Evolutionary conservation across 768 basidiomycete species (phyloP), one percentile per base, ranked within the genome.

Genomic region (Hemileccinum rubropunctum): DNA sequence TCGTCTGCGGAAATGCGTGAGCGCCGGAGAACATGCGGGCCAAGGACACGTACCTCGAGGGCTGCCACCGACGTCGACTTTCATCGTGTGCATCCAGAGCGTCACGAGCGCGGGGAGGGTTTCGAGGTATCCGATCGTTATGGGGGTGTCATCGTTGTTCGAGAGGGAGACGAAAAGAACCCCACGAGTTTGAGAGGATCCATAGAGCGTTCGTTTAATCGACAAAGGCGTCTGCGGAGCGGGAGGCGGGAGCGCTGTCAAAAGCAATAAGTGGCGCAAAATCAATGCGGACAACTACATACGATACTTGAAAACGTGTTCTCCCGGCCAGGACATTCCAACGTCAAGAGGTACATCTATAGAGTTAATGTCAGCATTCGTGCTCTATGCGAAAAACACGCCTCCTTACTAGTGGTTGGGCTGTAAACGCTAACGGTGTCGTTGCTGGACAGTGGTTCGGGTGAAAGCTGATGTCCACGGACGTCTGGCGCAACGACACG

Each of bases 21-120:
- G 6, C 3, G 23, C 6, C 6, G 23, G 23, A 17, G 20, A 30
- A 3, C 9, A 18, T 20, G 17, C 13, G 37, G 3, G 15, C 6
- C 11, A 8, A n/a, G 6, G 17, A 11, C 5, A 52, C 79, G 41
- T 53, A 82, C 84, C 73, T 53, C 74, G 72, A 18, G 64, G 45
- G 11, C 64, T 58, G 7, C 79, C 82, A 42, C 82, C 70, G 12
- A 83, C 63, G 20, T 69, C 64, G 1, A 82, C 70, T 17, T 71
- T 66, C 45, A 95, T 70, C 7, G 93, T 93, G 68, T 92, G 88
- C 54, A 95, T 72, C 72, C 88, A 93, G 42, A 91, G 84, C 50
- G 91, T 87, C 33, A 98, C 75, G 60, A 93, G 84, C 84, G 94
- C 95, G 4, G 95, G 97, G 78, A 95, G 85, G 1, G 88, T 88